Evolutionary conservation across 2,329 filamentous ascomycete genomes (phyloP).

Genomic region (Pseudofabraea citricarpa): DNA sequence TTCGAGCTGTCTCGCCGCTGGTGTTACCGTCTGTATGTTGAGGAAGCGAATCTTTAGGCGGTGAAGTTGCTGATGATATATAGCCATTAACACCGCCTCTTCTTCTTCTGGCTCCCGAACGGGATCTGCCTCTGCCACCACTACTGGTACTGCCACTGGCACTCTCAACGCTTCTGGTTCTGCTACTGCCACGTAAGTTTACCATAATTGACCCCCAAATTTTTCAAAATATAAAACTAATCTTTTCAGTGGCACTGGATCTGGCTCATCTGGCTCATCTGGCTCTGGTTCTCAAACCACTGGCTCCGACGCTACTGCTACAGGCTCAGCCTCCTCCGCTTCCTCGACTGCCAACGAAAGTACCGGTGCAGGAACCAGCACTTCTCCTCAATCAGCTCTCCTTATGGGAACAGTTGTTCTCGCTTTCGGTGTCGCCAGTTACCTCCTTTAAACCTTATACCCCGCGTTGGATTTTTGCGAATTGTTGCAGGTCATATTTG

Average conservation of each 20-base stretch:
- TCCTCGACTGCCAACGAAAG: neutral
- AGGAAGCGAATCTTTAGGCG: neutral
- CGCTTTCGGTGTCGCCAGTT: neutral
- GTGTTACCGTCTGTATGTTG: constrained; percentile 15
- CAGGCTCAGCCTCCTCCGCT: neutral
- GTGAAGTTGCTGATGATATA: constrained; percentile 3
- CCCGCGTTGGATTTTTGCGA: neutral
- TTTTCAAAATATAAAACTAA: too few relatives aligned
- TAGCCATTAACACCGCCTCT: constrained; percentile 10
- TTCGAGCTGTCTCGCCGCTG: constrained; percentile 12
- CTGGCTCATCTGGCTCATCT: too few relatives aligned
- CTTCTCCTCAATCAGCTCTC: neutral
- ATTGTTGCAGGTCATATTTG: neutral
- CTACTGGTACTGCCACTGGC: constrained; percentile 7
- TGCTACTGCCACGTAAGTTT: constrained; percentile 5
- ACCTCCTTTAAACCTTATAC: constrained; percentile 2
- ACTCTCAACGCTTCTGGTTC: constrained; percentile 9
- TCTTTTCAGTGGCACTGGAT: too few relatives aligned
- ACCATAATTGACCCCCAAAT: too few relatives aligned
- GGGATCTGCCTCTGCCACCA: constrained; percentile 10
- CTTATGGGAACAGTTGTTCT: neutral
- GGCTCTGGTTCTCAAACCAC: too few relatives aligned
- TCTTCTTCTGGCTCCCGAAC: constrained; percentile 8
- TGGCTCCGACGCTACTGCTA: neutral
- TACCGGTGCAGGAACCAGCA: neutral